Conservation (phyloP, 140 eudicot species). For the Anethum foeniculum region DNA sequence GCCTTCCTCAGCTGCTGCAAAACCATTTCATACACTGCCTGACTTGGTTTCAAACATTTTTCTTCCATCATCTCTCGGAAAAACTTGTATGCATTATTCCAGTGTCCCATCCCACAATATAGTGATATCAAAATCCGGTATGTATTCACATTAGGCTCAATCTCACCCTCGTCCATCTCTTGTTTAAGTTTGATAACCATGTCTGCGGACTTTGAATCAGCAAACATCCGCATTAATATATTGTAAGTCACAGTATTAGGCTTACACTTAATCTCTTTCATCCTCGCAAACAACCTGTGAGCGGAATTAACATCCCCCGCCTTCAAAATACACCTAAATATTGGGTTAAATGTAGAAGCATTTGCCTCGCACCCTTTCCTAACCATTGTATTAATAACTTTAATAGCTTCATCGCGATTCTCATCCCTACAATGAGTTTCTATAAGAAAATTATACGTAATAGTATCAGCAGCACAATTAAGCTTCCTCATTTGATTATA, state of each 20-base stretch:
- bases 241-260: constrained; percentile 73
- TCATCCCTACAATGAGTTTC: constrained; percentile 71
- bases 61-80: constrained; percentile 89
- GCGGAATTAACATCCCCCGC: constrained; percentile 72
- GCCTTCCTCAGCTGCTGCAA: constrained; percentile 52
- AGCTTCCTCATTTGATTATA: constrained; percentile 79
- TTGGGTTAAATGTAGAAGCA: constrained; percentile 59
- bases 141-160: constrained; percentile 79
- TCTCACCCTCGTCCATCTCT: constrained; percentile 67
- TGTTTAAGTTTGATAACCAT: constrained; percentile 83
- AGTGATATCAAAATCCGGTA: constrained; percentile 65
- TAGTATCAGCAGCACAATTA: constrained; percentile 52
- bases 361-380: constrained; percentile 66
- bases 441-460: constrained; percentile 66
- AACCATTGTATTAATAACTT: constrained; percentile 62
- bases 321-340: constrained; percentile 51
- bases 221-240: constrained; percentile 75
- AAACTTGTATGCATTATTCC: constrained; percentile 75
- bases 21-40: constrained; percentile 51
- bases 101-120: constrained; percentile 80
- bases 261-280: constrained; percentile 68
- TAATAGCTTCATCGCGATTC: constrained; percentile 72
- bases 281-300: constrained; percentile 57
- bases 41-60: constrained; percentile 58
- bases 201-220: constrained; percentile 64